Evolutionary conservation across 129 eudicot species (phyloP).

Genomic region (Helianthus annuus): DNA sequence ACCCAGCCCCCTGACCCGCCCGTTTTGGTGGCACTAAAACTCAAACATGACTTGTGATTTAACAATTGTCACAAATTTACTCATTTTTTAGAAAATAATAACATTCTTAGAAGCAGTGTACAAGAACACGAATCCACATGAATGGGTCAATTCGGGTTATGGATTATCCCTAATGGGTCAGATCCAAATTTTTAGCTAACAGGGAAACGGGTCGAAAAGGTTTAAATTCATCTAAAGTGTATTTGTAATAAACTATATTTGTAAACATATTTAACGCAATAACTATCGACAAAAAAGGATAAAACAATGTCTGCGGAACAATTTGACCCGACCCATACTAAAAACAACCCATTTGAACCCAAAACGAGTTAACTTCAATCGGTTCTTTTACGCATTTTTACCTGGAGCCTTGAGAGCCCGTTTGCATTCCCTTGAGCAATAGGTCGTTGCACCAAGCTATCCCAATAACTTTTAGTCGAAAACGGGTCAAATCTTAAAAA

Average conservation of each 20-base stretch:
- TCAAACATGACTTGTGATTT: conserved; percentile 10
- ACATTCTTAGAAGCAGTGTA: background rate
- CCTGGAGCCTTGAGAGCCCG: conserved; percentile 89
- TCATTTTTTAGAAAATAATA: background rate
- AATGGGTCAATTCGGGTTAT: background rate
- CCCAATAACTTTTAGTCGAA: conserved; percentile 74
- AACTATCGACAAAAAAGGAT: background rate
- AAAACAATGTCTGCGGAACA: background rate
- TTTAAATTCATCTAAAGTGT: too few species aligned
- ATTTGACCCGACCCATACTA: background rate
- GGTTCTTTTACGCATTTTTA: conserved; percentile 21
- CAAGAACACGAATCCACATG: background rate
- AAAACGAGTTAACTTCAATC: background rate
- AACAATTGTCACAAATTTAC: background rate
- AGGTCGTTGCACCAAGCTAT: conserved; percentile 73
- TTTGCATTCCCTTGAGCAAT: conserved; percentile 57
- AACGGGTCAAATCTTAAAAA: conserved; percentile 82
- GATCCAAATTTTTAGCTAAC: background rate
- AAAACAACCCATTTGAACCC: background rate
- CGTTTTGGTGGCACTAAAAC: background rate
- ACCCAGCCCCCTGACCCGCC: background rate
- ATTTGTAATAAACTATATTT: background rate
- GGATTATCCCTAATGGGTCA: background rate
- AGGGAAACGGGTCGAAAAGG: too few species aligned
- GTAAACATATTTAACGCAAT: background rate